A percentile compares a stretch with the other conserved stretches of the same genome.
These are phyloP conservation scores for Leptomonas pyrrhocoris DNA, from an alignment of 208 protist genomes.

Conservation along the genomic window DNA sequence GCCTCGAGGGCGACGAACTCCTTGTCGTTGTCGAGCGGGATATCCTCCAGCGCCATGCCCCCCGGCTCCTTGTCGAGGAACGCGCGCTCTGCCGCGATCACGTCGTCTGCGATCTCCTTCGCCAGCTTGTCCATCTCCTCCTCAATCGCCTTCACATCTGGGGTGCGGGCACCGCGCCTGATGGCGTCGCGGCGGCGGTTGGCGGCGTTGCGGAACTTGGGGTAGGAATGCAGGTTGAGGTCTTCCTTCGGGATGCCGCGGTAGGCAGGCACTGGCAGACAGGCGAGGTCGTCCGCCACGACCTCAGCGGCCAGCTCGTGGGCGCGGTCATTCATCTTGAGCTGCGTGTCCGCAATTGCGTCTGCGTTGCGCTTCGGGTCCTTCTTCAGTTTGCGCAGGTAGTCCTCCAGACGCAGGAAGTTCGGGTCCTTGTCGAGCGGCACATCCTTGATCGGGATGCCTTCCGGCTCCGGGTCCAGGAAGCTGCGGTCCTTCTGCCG, in stretches of 20 bases:
- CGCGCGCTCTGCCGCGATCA: conserved; percentile 63
- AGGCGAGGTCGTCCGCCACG: conserved; percentile 62
- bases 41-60: conserved; percentile 69
- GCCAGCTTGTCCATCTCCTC: conserved; percentile 72
- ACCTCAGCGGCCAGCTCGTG: conserved; percentile 66
- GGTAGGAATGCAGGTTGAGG: conserved; percentile 71
- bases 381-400: conserved; percentile 72
- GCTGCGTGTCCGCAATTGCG: conserved; percentile 63
- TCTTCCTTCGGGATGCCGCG: conserved; percentile 71
- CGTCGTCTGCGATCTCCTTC: conserved; percentile 66
- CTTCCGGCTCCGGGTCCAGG: conserved; percentile 73
- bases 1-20: conserved; percentile 78
- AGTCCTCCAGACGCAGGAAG: conserved; percentile 63
- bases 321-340: conserved; percentile 79
- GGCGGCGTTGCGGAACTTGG: conserved; percentile 64
- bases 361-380: conserved; percentile 59
- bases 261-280: conserved; percentile 56
- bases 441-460: conserved; percentile 65
- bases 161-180: conserved; percentile 15
- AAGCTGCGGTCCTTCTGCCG: conserved; percentile 58
- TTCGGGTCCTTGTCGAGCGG: conserved; percentile 56
- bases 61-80: conserved; percentile 82
- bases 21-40: conserved; percentile 79
- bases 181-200: conserved; percentile 47
- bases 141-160: conserved; percentile 30